phyloP scores from a whole-genome alignment of 179 eudicot genomes.

The Silene coronaria region DNA sequence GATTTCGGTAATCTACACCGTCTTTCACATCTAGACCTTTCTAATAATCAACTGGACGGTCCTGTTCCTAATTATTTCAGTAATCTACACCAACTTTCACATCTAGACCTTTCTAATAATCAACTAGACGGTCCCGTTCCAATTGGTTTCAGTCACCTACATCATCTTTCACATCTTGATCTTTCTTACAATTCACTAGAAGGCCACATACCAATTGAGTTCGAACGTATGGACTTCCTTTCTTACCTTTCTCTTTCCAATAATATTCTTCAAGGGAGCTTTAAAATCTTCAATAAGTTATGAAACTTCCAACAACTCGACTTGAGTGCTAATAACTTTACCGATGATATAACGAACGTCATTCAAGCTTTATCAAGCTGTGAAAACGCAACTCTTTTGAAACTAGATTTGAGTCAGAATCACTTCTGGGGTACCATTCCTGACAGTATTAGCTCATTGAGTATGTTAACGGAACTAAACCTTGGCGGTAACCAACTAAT shows the following conservation, averaged over 20 bases:
- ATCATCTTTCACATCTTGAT: conserved; percentile 12
- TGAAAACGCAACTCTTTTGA: background rate
- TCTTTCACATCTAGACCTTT: background rate
- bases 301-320: conserved; percentile 9
- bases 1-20: background rate
- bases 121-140: conserved; percentile 6
- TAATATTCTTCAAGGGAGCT: conserved; percentile 6
- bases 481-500: background rate
- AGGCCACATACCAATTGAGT: background rate
- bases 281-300: background rate
- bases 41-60: background rate
- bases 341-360: conserved; percentile 5
- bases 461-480: background rate
- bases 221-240: background rate
- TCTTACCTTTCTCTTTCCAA: background rate
- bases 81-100: conserved; percentile 2
- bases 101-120: conserved; percentile 13
- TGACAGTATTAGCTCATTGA: conserved; percentile 6
- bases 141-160: background rate
- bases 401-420: background rate
- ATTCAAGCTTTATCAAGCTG: conserved; percentile 13
- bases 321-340: background rate
- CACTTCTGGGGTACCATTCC: conserved; percentile 18
- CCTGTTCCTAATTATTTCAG: background rate
- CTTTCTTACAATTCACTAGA: background rate